Evolutionary conservation across 148 eudicot genomes (phyloP).

Genomic region (Rheum nobile): DNA sequence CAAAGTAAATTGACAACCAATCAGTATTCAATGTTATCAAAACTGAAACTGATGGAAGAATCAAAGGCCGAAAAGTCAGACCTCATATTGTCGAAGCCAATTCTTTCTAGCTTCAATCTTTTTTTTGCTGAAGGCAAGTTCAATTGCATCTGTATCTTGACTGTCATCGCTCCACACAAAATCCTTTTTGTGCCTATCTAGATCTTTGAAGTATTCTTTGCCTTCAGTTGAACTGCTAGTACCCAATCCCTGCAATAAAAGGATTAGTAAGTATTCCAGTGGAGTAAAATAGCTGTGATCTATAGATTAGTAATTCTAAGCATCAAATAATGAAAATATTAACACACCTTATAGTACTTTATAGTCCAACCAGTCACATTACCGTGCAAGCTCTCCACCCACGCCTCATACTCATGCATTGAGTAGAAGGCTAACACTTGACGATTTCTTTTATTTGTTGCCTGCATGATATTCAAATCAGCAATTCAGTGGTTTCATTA

Average conservation of each 20-base stretch:
- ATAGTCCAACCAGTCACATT: conserved; percentile 57
- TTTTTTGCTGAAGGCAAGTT: conserved; percentile 95
- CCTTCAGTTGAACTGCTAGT: conserved; percentile 77
- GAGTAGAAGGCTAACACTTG: conserved; percentile 48
- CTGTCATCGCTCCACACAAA: conserved; percentile 60
- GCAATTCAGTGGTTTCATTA: not conserved
- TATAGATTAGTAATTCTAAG: not conserved
- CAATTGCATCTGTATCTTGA: conserved; percentile 80
- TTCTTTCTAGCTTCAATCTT: conserved; percentile 93
- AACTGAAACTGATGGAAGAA: not conserved
- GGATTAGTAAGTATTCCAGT: not conserved
- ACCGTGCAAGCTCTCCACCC: conserved; percentile 45
- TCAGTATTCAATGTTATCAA: not conserved
- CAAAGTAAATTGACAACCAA: conserved; percentile 12
- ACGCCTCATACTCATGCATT: conserved; percentile 78
- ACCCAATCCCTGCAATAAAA: conserved; percentile 68
- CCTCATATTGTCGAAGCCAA: conserved; percentile 89
- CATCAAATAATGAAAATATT: not conserved
- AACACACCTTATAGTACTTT: conserved; percentile 85
- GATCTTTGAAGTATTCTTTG: conserved; percentile 61
- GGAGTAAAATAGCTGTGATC: not conserved
- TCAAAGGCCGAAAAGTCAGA: conserved; percentile 11
- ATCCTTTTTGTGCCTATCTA: conserved; percentile 56
- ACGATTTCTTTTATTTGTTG: conserved; percentile 30
- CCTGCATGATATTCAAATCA: conserved; percentile 30